Conservation (phyloP, 208 protist genomes). For the Leptomonas pyrrhocoris region DNA sequence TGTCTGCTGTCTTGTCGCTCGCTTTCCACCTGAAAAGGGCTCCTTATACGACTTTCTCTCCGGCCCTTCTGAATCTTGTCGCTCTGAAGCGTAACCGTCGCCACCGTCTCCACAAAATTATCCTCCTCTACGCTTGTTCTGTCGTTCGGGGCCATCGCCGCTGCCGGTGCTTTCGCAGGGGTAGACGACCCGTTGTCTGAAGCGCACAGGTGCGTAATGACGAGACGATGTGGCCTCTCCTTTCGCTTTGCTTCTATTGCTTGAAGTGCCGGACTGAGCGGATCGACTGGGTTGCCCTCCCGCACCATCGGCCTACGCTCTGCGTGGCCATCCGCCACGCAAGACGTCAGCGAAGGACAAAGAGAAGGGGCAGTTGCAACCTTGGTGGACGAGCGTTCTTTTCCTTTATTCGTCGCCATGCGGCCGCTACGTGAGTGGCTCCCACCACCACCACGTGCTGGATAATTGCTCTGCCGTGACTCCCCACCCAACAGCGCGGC, state of each 20-base stretch:
- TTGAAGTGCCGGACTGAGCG: background rate
- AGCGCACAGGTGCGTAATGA: slow-evolving; percentile 13
- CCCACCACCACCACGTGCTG: background rate
- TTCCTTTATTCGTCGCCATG: background rate
- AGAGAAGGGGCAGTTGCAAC: background rate
- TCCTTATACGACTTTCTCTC: background rate
- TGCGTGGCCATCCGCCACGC: background rate
- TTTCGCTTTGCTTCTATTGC: background rate
- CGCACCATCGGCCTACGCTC: too few species aligned
- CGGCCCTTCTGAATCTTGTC: background rate
- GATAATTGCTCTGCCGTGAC: background rate
- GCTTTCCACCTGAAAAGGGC: background rate
- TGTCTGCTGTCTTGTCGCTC: background rate
- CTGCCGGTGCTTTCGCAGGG: background rate
- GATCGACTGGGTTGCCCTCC: background rate
- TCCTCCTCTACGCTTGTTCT: too few species aligned
- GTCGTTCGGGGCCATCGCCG: background rate
- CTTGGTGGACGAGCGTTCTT: background rate
- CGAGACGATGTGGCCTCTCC: background rate
- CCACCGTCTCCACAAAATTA: slow-evolving; percentile 1
- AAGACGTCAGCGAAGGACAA: slow-evolving; percentile 13
- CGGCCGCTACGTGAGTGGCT: background rate
- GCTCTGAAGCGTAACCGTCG: slow-evolving; percentile 7
- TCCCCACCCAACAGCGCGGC: background rate
- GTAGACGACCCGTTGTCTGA: background rate